Evolutionary conservation across 495 filamentous ascomycete genomes (phyloP), one percentile per base, ranked within the genome.

Genomic region (Penicillium canescens): DNA sequence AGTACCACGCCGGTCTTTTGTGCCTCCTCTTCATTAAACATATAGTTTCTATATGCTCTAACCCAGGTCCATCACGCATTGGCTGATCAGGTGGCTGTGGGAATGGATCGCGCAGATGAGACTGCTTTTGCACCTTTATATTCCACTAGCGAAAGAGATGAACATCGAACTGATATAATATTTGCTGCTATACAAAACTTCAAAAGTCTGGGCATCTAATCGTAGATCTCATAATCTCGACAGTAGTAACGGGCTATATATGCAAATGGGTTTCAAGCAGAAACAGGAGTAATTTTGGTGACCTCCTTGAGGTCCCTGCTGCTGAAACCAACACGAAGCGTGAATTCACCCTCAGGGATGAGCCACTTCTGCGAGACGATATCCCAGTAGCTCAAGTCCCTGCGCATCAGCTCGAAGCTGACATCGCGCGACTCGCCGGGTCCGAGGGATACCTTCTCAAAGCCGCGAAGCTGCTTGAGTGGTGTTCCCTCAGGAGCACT

Each of bases 361-460:
- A 52, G 60, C 86, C 85, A 89, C 34, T 76, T 70, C 71, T 88
- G 85, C 24, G 62, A 68, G 9, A 66, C 71, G 6, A 76, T 71
- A 68, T 86, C 80, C 86, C 86, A 89, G 14, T 81, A 78, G 56
- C 81, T 85, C 52, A 88, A 40, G 60, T 88, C 86, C 38, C 81
- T 72, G 52, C 85, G 75, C 52, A 75, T 84, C 34, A 89, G 55
- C 40, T 75, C 67, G 53, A 88, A 82, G 14, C 57, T 56, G 13
- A 87, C 72, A 21, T 57, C 71, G 42, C 67, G 59, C 33, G 68
- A 76, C 48, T 68, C 59, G 0, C 75, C 75, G 2, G 72, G 62
- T 21, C 65, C 55, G 7, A 84, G 43, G 9, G 14, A 48, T 3
- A 76, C 65, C 69, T 89, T 89, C 34, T 76, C 77, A 58, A 88